Evolutionary conservation across 306 rosid species (phyloP), one percentile per base, ranked within the genome.

Genomic region (Begonia loranthoides): DNA sequence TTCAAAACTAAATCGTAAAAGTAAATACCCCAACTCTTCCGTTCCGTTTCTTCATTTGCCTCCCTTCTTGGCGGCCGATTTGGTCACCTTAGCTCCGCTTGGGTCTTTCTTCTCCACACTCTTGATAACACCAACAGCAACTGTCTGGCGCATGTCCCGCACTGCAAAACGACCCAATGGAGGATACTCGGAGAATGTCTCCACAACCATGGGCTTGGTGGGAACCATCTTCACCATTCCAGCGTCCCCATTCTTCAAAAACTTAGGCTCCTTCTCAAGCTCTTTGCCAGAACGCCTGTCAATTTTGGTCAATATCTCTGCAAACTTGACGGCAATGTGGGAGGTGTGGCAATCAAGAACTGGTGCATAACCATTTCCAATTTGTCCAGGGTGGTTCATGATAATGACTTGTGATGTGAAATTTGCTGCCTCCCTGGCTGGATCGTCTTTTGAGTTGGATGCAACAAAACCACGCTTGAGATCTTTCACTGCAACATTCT

Each of bases 311-410:
- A 28, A 28, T 28, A 28, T 28, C 36, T 28, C 36, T 28, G 36
- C 36, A 28, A 28, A 28, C 36, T 28, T 28, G 36, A 28, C 75
- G 3, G 79, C 79, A 64, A 73, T 73, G 71, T 68, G 77, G 0
- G 67, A 72, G 1, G 79, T 73, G 79, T 73, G 79, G 66, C 78
- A 73, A 2, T 73, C 78, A 0, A 73, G 67, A 17, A 73, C 74
- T 9, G 78, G 74, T 13, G 74, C 72, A 45, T 72, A 49, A n/a
- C 52, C 17, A 15, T 49, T 49, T 0, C n/a, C n/a, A 16, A 49
- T 14, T 21, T 11, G 52, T 11, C 52, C 52, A 49, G 52, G 52
- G 9, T 49, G 52, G 52, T 49, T 49, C 52, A 49, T 49, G 52
- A 49, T 14, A 15, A 49, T 49, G 7, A 49, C 52, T 21, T 28